Base-by-base conservation (phyloP, 1,139 yeast genomes). In the Lipomyces yarrowii region DNA sequence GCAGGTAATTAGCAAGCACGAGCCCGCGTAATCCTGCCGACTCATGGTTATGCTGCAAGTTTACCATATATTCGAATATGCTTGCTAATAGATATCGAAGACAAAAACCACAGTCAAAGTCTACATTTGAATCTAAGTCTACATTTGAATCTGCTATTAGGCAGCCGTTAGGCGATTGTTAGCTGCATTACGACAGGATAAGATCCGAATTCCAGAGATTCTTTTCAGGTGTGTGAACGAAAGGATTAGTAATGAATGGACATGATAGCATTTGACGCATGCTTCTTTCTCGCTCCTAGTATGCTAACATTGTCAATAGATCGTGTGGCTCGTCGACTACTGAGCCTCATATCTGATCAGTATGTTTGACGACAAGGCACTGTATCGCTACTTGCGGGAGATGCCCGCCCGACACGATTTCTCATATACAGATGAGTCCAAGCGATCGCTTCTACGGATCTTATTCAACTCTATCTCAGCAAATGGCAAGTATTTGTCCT, bases 401-500 rank as follows among this genome's bases (percentile, higher is more conserved):
- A 59, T 67, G 63, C 69, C 69, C 23, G 51, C 64, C 18, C 54
- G 63, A 33, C 57, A 61, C 55, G 56, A 65, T 56, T 67, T 46
- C 48, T n/a, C 57, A 13, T 65, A 62, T 33, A 58, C 57, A 13
- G 61, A 57, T n/a, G 72, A 65, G 21, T 61, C 70, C 35, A 64
- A 70, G 39, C 64, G 76, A 60, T 78, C 81, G 57, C 77, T 89
- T 32, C 76, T 89, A 60, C 77, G 83, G 61, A 83, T 83, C 2
- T 75, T 89, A 55, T 86, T 83, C 72, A 75, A 80, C 64, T 80
- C 89, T 1, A 80, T 86, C 1, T 80, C 91, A 0, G 73, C 77
- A 64, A 76, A 81, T 59, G 90, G 90, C 42, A 74, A 78, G 60
- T 83, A 80, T 74, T 74, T 86, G 65, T 75, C 79, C 56, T 78